Base-by-base conservation (phyloP, 73 alveolate genomes). In the Blepharisma stoltei region DNA sequence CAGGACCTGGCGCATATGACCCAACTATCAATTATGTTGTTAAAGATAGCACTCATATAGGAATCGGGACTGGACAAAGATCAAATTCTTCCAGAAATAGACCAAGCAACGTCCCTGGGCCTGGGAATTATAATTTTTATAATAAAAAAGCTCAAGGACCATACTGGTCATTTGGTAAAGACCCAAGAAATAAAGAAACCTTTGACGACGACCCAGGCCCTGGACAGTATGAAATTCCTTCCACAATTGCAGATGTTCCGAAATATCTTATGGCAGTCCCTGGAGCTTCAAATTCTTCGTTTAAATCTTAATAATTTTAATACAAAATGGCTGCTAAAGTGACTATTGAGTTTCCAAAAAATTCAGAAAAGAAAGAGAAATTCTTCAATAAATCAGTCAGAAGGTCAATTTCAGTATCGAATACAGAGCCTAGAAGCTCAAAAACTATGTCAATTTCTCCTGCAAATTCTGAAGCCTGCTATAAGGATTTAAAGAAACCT, bases 141-240 rank as follows among this genome's bases (percentile, higher is more conserved):
- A 14, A 14, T 14, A n/a, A n/a, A 14, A 60, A 25, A 60, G 38
- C 4, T 25, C 18, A 11, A 8, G 11, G 48, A 14, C 46, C 46
- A 60, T n/a, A 38, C 2, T 60, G 73, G 73, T 20, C 73, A 14
- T 60, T 60, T 60, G 73, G 73, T 1, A 60, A 60, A 25, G 73
- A 60, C 23, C 73, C 73, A 25, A 60, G 73, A 25, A 20, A 14
- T 20, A 60, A 25, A 25, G 45, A 8, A 14, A 38, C 23, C 23
- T n/a, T 14, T 60, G 73, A 60, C 23, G 73, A 60, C 23, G 73
- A 60, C 2, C 73, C 73, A 14, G 73, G 73, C 11, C 73, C 73
- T 60, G 73, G 73, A 5, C 73, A 60, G 2, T 60, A 60, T 60
- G 73, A 60, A 14, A 18, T 60, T 14, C 73, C 73, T 60, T 25